Percentiles rank a stretch among this genome's conserved stretches.
phyloP scores from a whole-genome alignment of 2,329 filamentous ascomycete genomes.

The Periglandula ipomoeae region DNA sequence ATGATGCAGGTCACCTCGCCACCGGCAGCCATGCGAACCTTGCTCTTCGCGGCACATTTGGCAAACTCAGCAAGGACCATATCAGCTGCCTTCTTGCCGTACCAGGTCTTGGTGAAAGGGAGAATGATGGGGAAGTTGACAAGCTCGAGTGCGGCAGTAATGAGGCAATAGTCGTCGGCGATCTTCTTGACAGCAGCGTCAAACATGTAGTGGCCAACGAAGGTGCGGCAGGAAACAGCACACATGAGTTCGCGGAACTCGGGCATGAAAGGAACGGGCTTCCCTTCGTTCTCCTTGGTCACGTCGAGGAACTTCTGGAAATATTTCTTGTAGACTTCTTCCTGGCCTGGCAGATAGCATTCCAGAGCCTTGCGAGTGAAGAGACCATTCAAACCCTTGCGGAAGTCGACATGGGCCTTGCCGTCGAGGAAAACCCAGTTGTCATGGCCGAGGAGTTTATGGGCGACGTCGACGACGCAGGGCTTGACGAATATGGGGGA shows the following conservation, averaged over 20 bases:
- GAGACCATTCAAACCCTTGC: constrained; percentile 88
- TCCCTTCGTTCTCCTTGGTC: constrained; percentile 60
- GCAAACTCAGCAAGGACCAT: constrained; percentile 85
- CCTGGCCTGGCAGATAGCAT: constrained; percentile 81
- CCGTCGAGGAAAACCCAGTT: constrained; percentile 99
- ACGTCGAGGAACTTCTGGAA: constrained; percentile 70
- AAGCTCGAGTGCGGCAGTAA: constrained; percentile 89
- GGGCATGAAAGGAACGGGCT: constrained; percentile 80
- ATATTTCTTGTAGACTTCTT: constrained; percentile 83
- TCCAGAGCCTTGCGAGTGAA: constrained; percentile 89
- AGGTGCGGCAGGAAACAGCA: constrained; percentile 91
- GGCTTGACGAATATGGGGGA: constrained; percentile 87
- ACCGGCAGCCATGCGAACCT: constrained; percentile 82
- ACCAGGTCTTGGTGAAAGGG: constrained; percentile 92
- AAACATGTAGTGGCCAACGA: constrained; percentile 90
- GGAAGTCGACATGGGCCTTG: constrained; percentile 90
- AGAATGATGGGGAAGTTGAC: constrained; percentile 98
- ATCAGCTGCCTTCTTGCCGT: constrained; percentile 90
- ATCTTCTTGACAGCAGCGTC: constrained; percentile 89
- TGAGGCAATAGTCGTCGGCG: constrained; percentile 91
- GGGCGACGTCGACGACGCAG: constrained; percentile 87
- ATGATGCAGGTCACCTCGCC: constrained; percentile 86
- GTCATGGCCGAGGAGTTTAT: constrained; percentile 82
- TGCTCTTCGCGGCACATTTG: constrained; percentile 88
- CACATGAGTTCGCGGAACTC: constrained; percentile 92